phyloP scores from a whole-genome alignment of 2,329 filamentous ascomycete genomes.

The Eutypella sp. region DNA sequence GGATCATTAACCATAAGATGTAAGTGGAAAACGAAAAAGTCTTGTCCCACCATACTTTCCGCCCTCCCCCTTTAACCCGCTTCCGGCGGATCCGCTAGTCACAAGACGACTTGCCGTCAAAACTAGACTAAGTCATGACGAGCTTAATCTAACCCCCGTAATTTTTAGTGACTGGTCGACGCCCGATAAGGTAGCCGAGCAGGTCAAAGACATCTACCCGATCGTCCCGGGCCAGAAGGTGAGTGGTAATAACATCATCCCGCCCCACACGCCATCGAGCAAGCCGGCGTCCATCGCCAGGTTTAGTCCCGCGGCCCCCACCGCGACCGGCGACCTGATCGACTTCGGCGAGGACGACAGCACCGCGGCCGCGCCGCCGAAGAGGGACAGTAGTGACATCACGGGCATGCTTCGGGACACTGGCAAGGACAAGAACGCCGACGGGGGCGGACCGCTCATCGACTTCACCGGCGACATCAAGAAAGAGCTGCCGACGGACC shows the following conservation, averaged over 20 bases:
- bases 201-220: slow-evolving; percentile 82
- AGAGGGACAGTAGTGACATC: slow-evolving; percentile 31
- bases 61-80: too few relatives aligned
- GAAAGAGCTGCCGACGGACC: slow-evolving; percentile 35
- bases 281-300: slow-evolving; percentile 12
- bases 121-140: too few relatives aligned
- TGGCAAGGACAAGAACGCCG: slow-evolving; percentile 33
- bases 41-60: too few relatives aligned
- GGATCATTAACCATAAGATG: slow-evolving; percentile 88
- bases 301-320: too few relatives aligned
- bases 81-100: too few relatives aligned
- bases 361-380: slow-evolving; percentile 5
- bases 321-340: slow-evolving; percentile 47
- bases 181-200: slow-evolving; percentile 67
- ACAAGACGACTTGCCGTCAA: too few relatives aligned
- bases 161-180: slow-evolving; percentile 48
- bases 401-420: slow-evolving; percentile 41
- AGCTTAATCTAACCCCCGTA: slow-evolving; percentile 7
- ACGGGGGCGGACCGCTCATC: slow-evolving; percentile 42
- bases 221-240: slow-evolving; percentile 72
- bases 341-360: slow-evolving; percentile 48
- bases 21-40: slow-evolving; percentile 36
- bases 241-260: slow-evolving; percentile 50
- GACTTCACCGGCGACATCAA: slow-evolving; percentile 54
- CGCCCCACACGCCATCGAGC: slow-evolving; percentile 33